Conservation (phyloP, 345 rosid species). For the Punica granatum region DNA sequence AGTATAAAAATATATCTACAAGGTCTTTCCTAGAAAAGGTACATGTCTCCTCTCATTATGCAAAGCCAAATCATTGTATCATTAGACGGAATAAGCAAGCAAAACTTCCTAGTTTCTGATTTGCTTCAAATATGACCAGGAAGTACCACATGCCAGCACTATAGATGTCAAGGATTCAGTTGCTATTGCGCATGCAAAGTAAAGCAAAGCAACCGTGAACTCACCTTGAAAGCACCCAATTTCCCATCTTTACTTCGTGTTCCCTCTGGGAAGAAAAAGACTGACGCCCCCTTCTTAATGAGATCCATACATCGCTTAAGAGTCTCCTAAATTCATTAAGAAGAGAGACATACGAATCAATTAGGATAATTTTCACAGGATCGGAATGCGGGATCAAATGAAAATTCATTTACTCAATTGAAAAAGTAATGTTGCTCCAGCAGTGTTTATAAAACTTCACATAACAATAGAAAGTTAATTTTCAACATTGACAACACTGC, state of each 20-base stretch:
- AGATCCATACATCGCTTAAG: slow-evolving; percentile 76
- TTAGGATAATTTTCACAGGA: slow-evolving; percentile 4
- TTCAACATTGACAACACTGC: slow-evolving; percentile 1
- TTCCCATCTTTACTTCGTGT: slow-evolving; percentile 86
- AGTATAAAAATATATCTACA: neutral
- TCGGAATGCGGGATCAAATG: neutral
- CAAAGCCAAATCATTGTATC: neutral
- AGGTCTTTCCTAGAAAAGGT: neutral
- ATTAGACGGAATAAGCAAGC: neutral
- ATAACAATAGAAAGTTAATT: neutral
- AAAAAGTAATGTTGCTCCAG: neutral
- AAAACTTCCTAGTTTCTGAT: neutral
- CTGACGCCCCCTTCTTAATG: slow-evolving; percentile 72
- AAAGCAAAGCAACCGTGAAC: slow-evolving; percentile 4
- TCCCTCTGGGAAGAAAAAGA: slow-evolving; percentile 90
- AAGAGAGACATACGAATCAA: slow-evolving; percentile 9
- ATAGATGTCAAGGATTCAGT: neutral
- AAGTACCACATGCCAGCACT: neutral
- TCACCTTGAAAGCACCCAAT: slow-evolving; percentile 83
- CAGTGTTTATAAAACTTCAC: neutral
- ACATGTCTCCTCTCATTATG: neutral
- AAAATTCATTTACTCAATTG: neutral
- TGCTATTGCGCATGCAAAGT: neutral
- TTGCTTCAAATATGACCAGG: neutral
- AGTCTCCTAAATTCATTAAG: slow-evolving; percentile 52